A percentile compares a stretch with the other conserved stretches of the same genome.
Conservation (phyloP, 805 yeast genomes). For the Teunomyces stri region DNA sequence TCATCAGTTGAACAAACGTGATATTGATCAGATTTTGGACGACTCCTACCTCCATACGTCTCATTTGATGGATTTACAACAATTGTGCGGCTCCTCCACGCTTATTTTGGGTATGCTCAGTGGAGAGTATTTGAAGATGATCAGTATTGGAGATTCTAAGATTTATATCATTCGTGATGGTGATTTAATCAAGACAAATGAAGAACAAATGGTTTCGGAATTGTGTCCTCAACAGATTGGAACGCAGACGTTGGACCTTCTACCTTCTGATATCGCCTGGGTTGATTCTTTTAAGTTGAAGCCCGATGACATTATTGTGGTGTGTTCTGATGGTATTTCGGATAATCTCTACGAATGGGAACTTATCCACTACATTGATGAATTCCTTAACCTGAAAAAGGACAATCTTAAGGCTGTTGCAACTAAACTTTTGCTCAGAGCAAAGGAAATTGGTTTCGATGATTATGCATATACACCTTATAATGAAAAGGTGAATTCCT, state of each 20-base stretch:
- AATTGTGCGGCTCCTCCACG: conserved; percentile 49
- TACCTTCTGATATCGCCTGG: conserved; percentile 51
- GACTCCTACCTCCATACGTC: conserved; percentile 48
- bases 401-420: conserved; percentile 39
- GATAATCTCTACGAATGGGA: conserved; percentile 53
- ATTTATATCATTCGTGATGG: conserved; percentile 48
- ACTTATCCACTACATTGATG: conserved; percentile 37
- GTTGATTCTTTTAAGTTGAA: conserved; percentile 39
- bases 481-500: conserved; percentile 47
- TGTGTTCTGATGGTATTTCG: conserved; percentile 54
- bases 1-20: conserved; percentile 38
- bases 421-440: conserved; percentile 37
- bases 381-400: conserved; percentile 24
- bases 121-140: conserved; percentile 44
- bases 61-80: conserved; percentile 49
- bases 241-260: conserved; percentile 40
- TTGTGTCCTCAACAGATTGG: conserved; percentile 57
- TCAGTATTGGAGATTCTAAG: conserved; percentile 54
- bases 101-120: conserved; percentile 46
- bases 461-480: conserved; percentile 54
- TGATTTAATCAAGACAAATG: conserved; percentile 39
- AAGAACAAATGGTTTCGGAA: conserved; percentile 44
- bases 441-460: conserved; percentile 52
- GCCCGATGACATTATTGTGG: conserved; percentile 41
- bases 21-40: conserved; percentile 44